These are phyloP conservation scores for Elsinoe perseae DNA, from an alignment of 2,329 filamentous ascomycete species.

Conservation along the genomic window DNA sequence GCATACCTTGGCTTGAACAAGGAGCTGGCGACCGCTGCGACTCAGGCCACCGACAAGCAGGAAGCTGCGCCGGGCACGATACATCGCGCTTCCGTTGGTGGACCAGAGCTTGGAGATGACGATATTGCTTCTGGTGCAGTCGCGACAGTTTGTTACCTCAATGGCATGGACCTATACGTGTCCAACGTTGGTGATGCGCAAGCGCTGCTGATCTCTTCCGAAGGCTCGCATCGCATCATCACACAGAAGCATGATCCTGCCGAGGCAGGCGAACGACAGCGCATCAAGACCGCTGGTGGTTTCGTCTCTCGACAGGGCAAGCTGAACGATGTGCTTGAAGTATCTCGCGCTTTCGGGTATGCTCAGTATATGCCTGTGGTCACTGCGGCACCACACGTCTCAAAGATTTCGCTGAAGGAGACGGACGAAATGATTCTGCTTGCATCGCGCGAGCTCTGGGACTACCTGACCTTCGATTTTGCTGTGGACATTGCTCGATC, in stretches of 20 bases:
- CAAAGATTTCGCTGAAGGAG: constrained; percentile 69
- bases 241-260: constrained; percentile 92
- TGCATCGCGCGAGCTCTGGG: constrained; percentile 89
- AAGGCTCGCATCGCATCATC: constrained; percentile 73
- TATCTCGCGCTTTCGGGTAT: constrained; percentile 92
- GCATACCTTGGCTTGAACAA: constrained; percentile 89
- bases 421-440: constrained; percentile 90
- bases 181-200: constrained; percentile 95
- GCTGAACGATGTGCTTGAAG: constrained; percentile 81
- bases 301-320: constrained; percentile 93
- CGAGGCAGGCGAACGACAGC: constrained; percentile 70
- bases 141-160: constrained; percentile 83
- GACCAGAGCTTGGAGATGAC: constrained; percentile 75
- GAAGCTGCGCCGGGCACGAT: constrained; percentile 45
- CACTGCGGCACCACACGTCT: constrained; percentile 80
- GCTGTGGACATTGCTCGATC: constrained; percentile 85
- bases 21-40: constrained; percentile 78
- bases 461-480: constrained; percentile 81
- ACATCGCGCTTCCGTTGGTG: constrained; percentile 63
- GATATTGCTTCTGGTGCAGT: constrained; percentile 86
- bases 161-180: constrained; percentile 82
- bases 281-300: constrained; percentile 88
- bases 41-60: constrained; percentile 70
- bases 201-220: constrained; percentile 87
- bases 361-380: constrained; percentile 87